Percentiles rank a stretch among this genome's conserved stretches.
Evolutionary conservation across 306 rosid genomes (phyloP).

Genomic region (Astragalus membranaceus): DNA sequence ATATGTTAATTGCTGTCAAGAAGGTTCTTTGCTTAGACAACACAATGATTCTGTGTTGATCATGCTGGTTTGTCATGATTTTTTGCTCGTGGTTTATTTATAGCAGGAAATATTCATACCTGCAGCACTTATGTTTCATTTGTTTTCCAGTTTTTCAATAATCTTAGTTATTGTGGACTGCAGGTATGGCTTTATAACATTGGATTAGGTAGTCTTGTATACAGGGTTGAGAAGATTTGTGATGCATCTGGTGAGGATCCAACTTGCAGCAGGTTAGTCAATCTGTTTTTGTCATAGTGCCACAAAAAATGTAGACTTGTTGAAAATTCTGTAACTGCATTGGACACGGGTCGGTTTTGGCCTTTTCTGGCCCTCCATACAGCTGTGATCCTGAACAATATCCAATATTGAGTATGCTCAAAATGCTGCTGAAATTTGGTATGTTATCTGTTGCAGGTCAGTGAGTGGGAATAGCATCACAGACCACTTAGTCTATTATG

Average conservation of each 20-base stretch:
- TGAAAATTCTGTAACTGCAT: too few relatives aligned
- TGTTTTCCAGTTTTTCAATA: constrained; percentile 12
- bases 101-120: not conserved
- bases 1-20: too few relatives aligned
- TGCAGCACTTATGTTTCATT: constrained; percentile 6
- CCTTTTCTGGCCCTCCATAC: constrained; percentile 4
- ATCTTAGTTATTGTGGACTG: constrained; percentile 23
- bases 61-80: not conserved
- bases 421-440: constrained; percentile 18
- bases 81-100: not conserved
- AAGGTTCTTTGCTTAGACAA: not conserved
- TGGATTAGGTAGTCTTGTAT: constrained; percentile 70
- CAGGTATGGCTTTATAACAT: constrained; percentile 91
- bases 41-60: not conserved
- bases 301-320: not conserved
- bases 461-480: constrained; percentile 75
- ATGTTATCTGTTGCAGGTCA: constrained; percentile 53
- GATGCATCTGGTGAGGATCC: constrained; percentile 95
- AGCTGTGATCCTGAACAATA: not conserved
- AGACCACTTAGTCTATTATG: constrained; percentile 73
- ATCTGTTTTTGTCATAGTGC: constrained; percentile 9
- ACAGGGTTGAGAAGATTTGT: constrained; percentile 65
- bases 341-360: not conserved
- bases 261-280: constrained; percentile 78
- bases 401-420: not conserved